Conservation (phyloP, 2,329 filamentous ascomycete genomes). For the Colletotrichum higginsianum region DNA sequence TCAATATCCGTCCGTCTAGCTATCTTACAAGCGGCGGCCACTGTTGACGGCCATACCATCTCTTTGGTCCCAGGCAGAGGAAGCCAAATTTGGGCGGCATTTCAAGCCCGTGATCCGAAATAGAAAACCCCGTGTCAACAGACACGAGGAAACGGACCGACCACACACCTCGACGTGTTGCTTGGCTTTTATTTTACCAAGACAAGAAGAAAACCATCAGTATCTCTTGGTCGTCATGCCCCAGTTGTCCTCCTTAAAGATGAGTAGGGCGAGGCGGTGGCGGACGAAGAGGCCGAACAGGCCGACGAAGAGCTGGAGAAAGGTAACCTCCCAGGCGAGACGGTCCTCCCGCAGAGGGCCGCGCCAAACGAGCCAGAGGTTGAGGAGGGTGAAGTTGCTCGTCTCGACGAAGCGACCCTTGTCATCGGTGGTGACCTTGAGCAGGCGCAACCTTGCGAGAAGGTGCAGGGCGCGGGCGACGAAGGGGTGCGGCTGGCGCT, state of each 20-base stretch:
- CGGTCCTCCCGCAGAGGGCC: slow-evolving; percentile 91
- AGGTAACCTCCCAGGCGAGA: slow-evolving; percentile 83
- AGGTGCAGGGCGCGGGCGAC: slow-evolving; percentile 77
- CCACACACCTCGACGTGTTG: no score
- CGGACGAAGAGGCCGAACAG: slow-evolving; percentile 87
- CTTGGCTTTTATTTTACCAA: no score
- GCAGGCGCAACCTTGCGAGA: slow-evolving; percentile 76
- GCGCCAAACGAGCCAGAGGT: slow-evolving; percentile 96
- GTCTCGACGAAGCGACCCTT: slow-evolving; percentile 82
- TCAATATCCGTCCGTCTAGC: not conserved
- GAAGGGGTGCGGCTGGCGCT: slow-evolving; percentile 76
- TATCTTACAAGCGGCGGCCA: slow-evolving; percentile 22
- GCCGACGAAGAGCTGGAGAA: slow-evolving; percentile 83
- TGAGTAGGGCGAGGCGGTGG: slow-evolving; percentile 86
- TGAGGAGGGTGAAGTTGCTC: slow-evolving; percentile 93
- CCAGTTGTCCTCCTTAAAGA: slow-evolving; percentile 93
- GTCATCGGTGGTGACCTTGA: slow-evolving; percentile 74
- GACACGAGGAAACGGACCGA: not conserved
- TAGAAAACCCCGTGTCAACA: not conserved
- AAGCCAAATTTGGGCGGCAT: not conserved
- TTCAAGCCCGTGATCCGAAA: not conserved
- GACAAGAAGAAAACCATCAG: slow-evolving; percentile 2
- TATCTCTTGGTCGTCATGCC: slow-evolving; percentile 48
- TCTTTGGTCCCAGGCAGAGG: not conserved
- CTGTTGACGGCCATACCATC: not conserved